Evolutionary conservation across 768 basidiomycete genomes (phyloP), one percentile per base, ranked within the genome.

Genomic region (Paxillus ammoniavirescens): DNA sequence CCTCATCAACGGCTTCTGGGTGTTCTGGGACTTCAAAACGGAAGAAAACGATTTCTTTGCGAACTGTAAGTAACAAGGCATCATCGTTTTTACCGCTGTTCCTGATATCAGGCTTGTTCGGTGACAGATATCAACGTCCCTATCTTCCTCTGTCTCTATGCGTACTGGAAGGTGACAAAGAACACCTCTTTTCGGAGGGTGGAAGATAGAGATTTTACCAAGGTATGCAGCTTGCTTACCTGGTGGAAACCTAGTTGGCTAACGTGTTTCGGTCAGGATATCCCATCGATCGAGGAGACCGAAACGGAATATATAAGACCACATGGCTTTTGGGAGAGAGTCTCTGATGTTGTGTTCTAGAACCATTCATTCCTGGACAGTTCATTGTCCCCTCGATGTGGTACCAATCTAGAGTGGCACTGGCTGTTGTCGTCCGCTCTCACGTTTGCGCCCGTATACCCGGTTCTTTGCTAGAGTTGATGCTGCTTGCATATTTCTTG

Each of bases 161-260:
- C 59, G 5, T 61, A 55, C 31, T 68, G 53, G 57, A 67, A 68
- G 50, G 3, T 55, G 4, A 26, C 15, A 21, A 61, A 59, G 49
- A 57, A 48, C 46, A 60, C 67, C 3, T 31, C 40, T 40, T 8
- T 73, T 41, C 85, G 85, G 84, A 78, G 75, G 54, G 74, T 81
- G 2, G 52, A 74, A 21, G 82, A 88, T 61, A 89, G 87, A 85
- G 87, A 88, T 66, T 84, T 87, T 52, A 78, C 81, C 49, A 86
- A 84, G 13, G 83, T 82, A 49, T 55, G 79, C 71, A 21, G 46
- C 15, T 45, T n/a, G 2, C 38, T 40, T 15, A n/a, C 6, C 15
- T 7, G 15, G 4, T 40, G 15, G 4, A 6, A 6, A 40, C 17
- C 6, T 40, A 15, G 6, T 8, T 40, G 14, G 38, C 38, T 40